Evolutionary conservation across 306 rosid genomes (phyloP).

Genomic region (Citrullus amarus): DNA sequence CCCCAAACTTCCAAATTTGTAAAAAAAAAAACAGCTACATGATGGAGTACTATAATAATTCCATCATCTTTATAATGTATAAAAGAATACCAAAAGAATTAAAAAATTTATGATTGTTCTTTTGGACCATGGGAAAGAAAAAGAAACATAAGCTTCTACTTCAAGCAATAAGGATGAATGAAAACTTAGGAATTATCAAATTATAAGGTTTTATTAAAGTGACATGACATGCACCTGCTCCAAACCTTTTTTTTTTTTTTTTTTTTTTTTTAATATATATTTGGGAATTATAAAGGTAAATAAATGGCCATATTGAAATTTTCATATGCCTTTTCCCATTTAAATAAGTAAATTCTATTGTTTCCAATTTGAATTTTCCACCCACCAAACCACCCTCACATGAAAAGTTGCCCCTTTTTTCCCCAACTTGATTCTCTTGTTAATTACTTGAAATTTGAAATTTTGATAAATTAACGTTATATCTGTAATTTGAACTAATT

Average conservation of each 20-base stretch:
- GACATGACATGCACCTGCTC: not conserved
- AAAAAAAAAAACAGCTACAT: not conserved
- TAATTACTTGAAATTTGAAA: not conserved
- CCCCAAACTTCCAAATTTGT: not conserved
- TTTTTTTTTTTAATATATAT: not conserved
- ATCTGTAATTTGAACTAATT: not conserved
- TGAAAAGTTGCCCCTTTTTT: not conserved
- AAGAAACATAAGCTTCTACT: not conserved
- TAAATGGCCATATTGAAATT: not conserved
- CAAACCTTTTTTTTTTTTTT: not conserved
- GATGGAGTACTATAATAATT: not conserved
- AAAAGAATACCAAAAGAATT: not conserved
- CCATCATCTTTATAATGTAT: not conserved
- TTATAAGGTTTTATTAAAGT: slow-evolving; percentile 1
- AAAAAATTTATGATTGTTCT: not conserved
- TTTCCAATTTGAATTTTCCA: not conserved
- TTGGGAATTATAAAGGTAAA: not conserved
- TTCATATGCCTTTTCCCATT: not conserved
- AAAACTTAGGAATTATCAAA: not conserved
- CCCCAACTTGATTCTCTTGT: not conserved
- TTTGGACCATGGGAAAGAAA: not conserved
- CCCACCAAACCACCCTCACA: not conserved
- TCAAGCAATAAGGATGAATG: not conserved
- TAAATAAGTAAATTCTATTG: not conserved
- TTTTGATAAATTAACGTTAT: not conserved